phyloP scores from a whole-genome alignment of 148 eudicot species.

The Amaranthus hypochondriacus region DNA sequence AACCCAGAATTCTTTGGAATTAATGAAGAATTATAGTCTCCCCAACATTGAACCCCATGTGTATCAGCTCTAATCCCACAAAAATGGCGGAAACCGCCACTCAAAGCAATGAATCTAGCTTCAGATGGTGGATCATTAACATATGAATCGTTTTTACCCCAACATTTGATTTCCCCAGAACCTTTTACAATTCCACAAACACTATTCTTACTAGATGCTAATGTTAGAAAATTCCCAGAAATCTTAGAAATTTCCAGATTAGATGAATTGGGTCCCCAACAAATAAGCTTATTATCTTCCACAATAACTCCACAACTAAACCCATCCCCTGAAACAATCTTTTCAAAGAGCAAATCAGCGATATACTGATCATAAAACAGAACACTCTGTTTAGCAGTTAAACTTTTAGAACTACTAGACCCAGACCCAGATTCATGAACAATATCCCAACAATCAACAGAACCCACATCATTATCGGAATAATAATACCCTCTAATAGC shows the following conservation, averaged over 20 bases:
- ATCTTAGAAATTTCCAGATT: slow-evolving; percentile 34
- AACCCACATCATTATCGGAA: slow-evolving; percentile 37
- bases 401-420: slow-evolving; percentile 5
- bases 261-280: slow-evolving; percentile 84
- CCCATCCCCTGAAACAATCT: slow-evolving; percentile 79
- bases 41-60: slow-evolving; percentile 90
- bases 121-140: slow-evolving; percentile 36
- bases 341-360: slow-evolving; percentile 32
- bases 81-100: slow-evolving; percentile 66
- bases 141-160: slow-evolving; percentile 44
- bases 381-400: slow-evolving; percentile 50
- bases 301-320: slow-evolving; percentile 61
- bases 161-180: slow-evolving; percentile 61
- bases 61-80: slow-evolving; percentile 83
- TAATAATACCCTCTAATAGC: slow-evolving; percentile 70
- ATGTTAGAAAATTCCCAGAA: slow-evolving; percentile 29
- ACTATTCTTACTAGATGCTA: slow-evolving; percentile 50
- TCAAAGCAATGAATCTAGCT: slow-evolving; percentile 45
- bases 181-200: slow-evolving; percentile 57
- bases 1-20: slow-evolving; percentile 74
- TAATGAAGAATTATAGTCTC: slow-evolving; percentile 53
- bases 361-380: slow-evolving; percentile 48
- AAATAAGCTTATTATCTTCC: slow-evolving; percentile 51
- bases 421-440: slow-evolving; percentile 16
- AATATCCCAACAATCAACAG: slow-evolving; percentile 88